Conservation (phyloP, 768 basidiomycete genomes). For the Russula compacta region DNA sequence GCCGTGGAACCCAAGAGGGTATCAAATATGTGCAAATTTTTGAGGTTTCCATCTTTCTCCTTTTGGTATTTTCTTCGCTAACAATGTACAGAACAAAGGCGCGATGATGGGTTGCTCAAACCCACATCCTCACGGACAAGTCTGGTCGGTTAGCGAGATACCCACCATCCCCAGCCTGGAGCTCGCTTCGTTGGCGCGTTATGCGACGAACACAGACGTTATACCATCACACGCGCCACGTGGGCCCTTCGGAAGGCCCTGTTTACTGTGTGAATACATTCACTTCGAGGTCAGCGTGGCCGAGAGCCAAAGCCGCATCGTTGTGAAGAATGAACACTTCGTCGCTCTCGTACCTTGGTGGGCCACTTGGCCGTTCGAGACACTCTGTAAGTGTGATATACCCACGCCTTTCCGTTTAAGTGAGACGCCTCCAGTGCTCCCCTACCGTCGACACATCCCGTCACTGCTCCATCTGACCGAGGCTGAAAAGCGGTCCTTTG, state of each 20-base stretch:
- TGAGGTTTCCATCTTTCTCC: slow-evolving; percentile 44
- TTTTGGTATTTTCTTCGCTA: not conserved
- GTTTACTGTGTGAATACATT: slow-evolving; percentile 75
- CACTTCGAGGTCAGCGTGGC: slow-evolving; percentile 45
- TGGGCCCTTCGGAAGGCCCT: slow-evolving; percentile 49
- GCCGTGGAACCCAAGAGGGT: slow-evolving; percentile 51
- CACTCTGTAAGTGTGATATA: slow-evolving; percentile 46
- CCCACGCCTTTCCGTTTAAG: slow-evolving; percentile 32
- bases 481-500: slow-evolving; percentile 56
- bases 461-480: slow-evolving; percentile 51
- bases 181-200: slow-evolving; percentile 44
- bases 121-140: slow-evolving; percentile 89
- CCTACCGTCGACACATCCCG: slow-evolving; percentile 69
- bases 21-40: slow-evolving; percentile 84
- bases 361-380: slow-evolving; percentile 92
- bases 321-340: slow-evolving; percentile 68
- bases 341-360: slow-evolving; percentile 88
- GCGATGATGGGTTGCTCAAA: slow-evolving; percentile 93
- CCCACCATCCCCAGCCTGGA: slow-evolving; percentile 66
- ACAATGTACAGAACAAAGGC: slow-evolving; percentile 32
- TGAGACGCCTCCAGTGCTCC: slow-evolving; percentile 44
- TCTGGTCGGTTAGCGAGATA: slow-evolving; percentile 64
- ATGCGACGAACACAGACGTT: slow-evolving; percentile 31
- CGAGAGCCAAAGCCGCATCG: slow-evolving; percentile 47
- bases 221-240: slow-evolving; percentile 41